Evolutionary conservation across 768 basidiomycete species (phyloP), one percentile per base, ranked within the genome.

Genomic region (Clitopilus passeckerianus): DNA sequence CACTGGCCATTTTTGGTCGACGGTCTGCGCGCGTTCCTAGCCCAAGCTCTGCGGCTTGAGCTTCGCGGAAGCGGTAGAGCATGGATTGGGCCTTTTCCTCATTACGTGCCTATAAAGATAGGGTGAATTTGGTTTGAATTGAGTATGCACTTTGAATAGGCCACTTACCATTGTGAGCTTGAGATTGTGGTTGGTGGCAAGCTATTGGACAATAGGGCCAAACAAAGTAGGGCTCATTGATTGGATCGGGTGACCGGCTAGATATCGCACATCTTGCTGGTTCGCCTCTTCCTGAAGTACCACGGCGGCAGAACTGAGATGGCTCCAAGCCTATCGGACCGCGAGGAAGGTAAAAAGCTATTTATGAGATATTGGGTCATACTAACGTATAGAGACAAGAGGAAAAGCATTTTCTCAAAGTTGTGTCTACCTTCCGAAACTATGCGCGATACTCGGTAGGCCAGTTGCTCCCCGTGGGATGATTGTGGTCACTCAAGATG

Each of bases 11-110:
- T 57, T 90, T 83, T 46, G 95, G 96, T 37, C 95, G 79, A n/a
- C 87, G 85, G 72, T 95, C 95, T 9, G 76, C 79, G 52, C 91
- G 85, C 15, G 90, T 89, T 34, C 90, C 90, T 22, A 99, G 83
- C 35, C 96, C 95, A 65, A 98, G 87, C 77, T 98, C 95, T 34
- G 91, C 90, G 0, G 93, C 95, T 70, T 99, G 96, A 50, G 93
- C 91, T 75, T 98, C 95, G 57, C 96, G 90, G 75, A 99, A 98
- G 60, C 94, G 91, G 71, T 93, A 66, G 18, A 66, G 54, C 66
- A 66, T 94, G 16, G 90, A 93, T 74, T 96, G 95, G 1, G 95
- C 93, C 72, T 98, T 99, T 74, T 98, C 96, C 72, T 95, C 91
- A 89, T 98, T 98, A 73, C 95, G 90, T 62, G 95, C 95, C 95